Base-by-base conservation (phyloP, 257 asterid genomes). In the Paraleonurus japonicus region DNA sequence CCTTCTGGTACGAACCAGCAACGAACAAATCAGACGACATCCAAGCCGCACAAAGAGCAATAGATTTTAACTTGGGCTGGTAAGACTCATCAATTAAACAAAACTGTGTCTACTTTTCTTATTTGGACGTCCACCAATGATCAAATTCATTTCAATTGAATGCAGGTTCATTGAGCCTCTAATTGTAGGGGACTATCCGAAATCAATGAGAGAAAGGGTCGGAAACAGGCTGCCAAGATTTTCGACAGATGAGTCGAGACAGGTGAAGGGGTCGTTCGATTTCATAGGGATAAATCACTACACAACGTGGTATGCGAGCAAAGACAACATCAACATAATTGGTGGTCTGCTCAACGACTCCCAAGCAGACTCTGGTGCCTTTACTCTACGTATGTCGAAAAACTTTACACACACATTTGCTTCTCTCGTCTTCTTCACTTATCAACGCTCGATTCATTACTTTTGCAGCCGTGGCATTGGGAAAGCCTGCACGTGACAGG, bases 281-380 rank as follows among this genome's bases (percentile, higher is more conserved):
- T 90, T 90, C 78, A 81, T 92, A 10, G 98, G 98, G 66, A 88
- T 92, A 73, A 92, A 92, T 77, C 97, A 90, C 78, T 92, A 92
- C 60, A 92, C 98, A 0, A 92, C 98, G 0, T 90, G 97, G 97
- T 90, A 84, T 26, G 95, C 92, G 3, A 81, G 63, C 65, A 76
- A 58, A 11, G 80, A 85, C 61, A 61, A 7, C 5, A 75, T 86
- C n/a, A 80, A 82, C 77, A 30, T 82, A 30, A 73, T 86, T 0
- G 94, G 88, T 10, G 76, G 67, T 54, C 60, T 86, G 19, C 86
- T 88, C 63, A 89, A 85, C 5, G 97, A 86, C 78, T 12, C 95
- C 2, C 27, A 80, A 2, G 71, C 96, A 7, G 98, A 94, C 50
- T 80, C 90, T 35, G 95, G 92, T 3, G 70, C 95, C 63, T 15